Conservation (phyloP, 345 rosid genomes). For the Kernera saxatilis region DNA sequence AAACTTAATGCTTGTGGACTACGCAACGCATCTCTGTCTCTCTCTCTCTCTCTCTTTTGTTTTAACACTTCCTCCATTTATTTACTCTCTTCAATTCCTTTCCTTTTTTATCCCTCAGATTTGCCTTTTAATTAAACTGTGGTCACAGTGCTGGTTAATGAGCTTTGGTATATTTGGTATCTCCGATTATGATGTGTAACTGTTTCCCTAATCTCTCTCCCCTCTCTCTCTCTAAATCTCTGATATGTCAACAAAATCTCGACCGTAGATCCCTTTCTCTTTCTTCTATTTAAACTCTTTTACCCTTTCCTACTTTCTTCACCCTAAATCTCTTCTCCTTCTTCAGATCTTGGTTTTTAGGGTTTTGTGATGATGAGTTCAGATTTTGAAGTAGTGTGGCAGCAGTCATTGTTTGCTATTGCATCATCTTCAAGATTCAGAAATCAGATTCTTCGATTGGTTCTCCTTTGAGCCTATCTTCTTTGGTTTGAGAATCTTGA, state of each 20-base stretch:
- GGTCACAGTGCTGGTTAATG: slow-evolving; percentile 26
- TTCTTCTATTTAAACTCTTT: slow-evolving; percentile 31
- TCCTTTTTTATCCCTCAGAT: slow-evolving; percentile 8
- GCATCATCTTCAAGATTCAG: slow-evolving; percentile 37
- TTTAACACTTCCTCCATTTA: slow-evolving; percentile 15
- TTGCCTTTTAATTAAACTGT: slow-evolving; percentile 10
- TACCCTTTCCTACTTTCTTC: slow-evolving; percentile 15
- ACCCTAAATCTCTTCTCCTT: slow-evolving; percentile 8
- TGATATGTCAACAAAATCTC: slow-evolving; percentile 24
- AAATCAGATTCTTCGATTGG: slow-evolving; percentile 25
- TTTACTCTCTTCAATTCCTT: slow-evolving; percentile 19
- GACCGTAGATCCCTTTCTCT: slow-evolving; percentile 19
- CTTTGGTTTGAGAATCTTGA: slow-evolving; percentile 35
- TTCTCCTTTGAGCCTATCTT: slow-evolving; percentile 10
- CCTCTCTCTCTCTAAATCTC: slow-evolving; percentile 10
- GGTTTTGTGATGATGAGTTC: slow-evolving; percentile 1
- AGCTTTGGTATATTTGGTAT: slow-evolving; percentile 26
- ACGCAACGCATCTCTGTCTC: slow-evolving; percentile 29
- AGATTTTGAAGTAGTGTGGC: background rate
- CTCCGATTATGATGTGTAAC: slow-evolving; percentile 31
- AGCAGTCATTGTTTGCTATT: slow-evolving; percentile 31
- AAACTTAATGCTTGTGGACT: slow-evolving; percentile 25
- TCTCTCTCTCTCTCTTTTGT: slow-evolving; percentile 2
- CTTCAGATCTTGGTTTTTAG: slow-evolving; percentile 5
- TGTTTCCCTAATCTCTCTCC: slow-evolving; percentile 28